Base-by-base conservation (phyloP, 2,329 filamentous ascomycete species). In the Aplosporella prunicola region DNA sequence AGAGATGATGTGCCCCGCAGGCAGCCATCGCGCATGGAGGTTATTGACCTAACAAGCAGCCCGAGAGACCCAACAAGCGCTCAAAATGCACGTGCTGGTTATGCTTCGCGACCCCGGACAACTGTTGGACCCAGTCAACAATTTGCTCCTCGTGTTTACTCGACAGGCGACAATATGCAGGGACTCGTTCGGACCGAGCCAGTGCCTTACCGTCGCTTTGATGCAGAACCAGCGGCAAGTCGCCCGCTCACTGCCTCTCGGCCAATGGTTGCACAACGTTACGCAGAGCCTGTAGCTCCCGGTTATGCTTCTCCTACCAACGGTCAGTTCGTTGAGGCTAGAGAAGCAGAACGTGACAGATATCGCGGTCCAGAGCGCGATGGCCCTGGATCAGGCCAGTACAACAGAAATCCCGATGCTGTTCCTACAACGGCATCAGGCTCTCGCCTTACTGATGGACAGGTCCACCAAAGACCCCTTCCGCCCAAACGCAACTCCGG, bases 31-130 rank as follows among this genome's bases (percentile, higher is more conserved):
- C 30, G 29, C 14, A 25, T 9, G 16, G 8, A 18, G 5, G 14
- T 29, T 16, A 34, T 39, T 16, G 37, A 34, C 14, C 34, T 39
- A 20, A 34, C 37, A 22, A 17, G 23, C 22, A 34, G 14, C 18
- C 27, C 27, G 7, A 29, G 27, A 16, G 27, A 29, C 14, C 27
- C 15, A 9, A 14, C 13, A 13, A 13, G n/a, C 26, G 26, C 27
- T 29, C 27, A 16, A 14, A 14, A 29, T 29, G 14, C 27, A 14
- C 15, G 13, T 14, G 13, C 11, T 5, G 27, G 27, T 29, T 9
- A 16, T n/a, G n/a, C n/a, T n/a, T n/a, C n/a, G n/a, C n/a, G n/a
- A n/a, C n/a, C n/a, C n/a, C n/a, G n/a, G n/a, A n/a, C n/a, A n/a
- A n/a, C n/a, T n/a, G n/a, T n/a, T n/a, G n/a, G n/a, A n/a, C n/a